Conservation (phyloP, 306 rosid genomes). For the Luffa acutangula region DNA sequence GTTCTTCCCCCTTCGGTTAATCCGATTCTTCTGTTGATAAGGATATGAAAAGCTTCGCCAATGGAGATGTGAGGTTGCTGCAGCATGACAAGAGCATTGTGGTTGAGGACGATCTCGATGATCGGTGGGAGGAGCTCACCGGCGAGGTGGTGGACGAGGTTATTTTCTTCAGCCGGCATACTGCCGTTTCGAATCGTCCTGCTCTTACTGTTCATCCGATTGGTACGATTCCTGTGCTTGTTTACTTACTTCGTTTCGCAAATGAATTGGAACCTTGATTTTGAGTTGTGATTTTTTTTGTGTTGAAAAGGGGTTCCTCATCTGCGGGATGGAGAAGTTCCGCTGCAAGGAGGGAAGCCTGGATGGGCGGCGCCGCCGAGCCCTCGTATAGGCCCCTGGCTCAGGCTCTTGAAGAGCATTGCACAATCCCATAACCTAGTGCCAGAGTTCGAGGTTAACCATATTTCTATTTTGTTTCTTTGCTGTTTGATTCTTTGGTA, state of each 20-base stretch:
- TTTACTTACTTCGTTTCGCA: too few species aligned
- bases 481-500: neutral
- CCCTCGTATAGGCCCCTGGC: constrained; percentile 91
- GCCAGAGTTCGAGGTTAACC: constrained; percentile 83
- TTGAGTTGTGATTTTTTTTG: neutral
- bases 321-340: constrained; percentile 68
- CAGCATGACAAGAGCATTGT: constrained; percentile 49
- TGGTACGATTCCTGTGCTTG: constrained; percentile 23
- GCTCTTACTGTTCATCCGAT: constrained; percentile 88
- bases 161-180: constrained; percentile 75
- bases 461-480: neutral
- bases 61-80: constrained; percentile 49
- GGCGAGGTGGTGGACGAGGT: constrained; percentile 68
- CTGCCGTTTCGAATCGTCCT: constrained; percentile 84
- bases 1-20: neutral
- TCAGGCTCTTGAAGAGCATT: constrained; percentile 55
- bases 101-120: constrained; percentile 56
- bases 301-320: constrained; percentile 66
- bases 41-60: constrained; percentile 47
- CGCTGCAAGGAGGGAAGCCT: constrained; percentile 91
- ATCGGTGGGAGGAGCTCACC: constrained; percentile 61
- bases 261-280: neutral
- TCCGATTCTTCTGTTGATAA: constrained; percentile 11
- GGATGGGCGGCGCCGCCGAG: constrained; percentile 84
- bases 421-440: constrained; percentile 57